Percentiles rank a stretch among this genome's conserved stretches.
Evolutionary conservation across 352 stramenopile species (phyloP).

Genomic region (Globisporangium echinulatum): DNA sequence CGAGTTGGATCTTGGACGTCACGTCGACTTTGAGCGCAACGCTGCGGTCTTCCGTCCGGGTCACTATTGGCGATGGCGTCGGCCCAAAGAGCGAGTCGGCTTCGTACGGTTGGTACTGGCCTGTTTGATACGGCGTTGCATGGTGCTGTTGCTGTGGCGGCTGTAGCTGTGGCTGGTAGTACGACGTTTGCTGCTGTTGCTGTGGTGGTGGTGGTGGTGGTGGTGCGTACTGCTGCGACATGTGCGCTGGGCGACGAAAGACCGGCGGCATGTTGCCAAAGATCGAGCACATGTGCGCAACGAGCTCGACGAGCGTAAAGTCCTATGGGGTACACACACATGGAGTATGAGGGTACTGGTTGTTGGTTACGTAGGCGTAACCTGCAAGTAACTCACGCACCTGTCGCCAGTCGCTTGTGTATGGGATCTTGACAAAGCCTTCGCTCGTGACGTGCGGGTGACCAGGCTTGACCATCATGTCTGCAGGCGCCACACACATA

Average conservation of each 20-base stretch:
- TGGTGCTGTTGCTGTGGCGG: not conserved
- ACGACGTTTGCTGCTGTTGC: constrained; percentile 1
- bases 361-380: not conserved
- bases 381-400: constrained; percentile 8
- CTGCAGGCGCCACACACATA: constrained; percentile 7
- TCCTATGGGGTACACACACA: constrained; percentile 25
- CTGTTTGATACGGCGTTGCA: constrained; percentile 8
- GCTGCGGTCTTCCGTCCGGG: constrained; percentile 32
- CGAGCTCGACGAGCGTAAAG: constrained; percentile 77
- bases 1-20: constrained; percentile 73
- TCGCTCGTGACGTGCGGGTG: constrained; percentile 85
- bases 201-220: constrained; percentile 40
- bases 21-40: constrained; percentile 57
- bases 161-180: constrained; percentile 11
- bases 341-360: not conserved
- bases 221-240: constrained; percentile 32
- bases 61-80: constrained; percentile 1
- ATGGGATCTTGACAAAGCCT: constrained; percentile 83
- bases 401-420: constrained; percentile 74
- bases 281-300: constrained; percentile 87
- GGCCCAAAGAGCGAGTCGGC: constrained; percentile 41
- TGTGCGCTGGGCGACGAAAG: constrained; percentile 59
- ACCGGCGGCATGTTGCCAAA: constrained; percentile 85
- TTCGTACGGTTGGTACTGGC: constrained; percentile 21
- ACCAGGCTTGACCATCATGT: constrained; percentile 85